These are phyloP conservation scores for Vigna reflexopilosa DNA, from an alignment of 306 rosid genomes.

Conservation along the genomic window DNA sequence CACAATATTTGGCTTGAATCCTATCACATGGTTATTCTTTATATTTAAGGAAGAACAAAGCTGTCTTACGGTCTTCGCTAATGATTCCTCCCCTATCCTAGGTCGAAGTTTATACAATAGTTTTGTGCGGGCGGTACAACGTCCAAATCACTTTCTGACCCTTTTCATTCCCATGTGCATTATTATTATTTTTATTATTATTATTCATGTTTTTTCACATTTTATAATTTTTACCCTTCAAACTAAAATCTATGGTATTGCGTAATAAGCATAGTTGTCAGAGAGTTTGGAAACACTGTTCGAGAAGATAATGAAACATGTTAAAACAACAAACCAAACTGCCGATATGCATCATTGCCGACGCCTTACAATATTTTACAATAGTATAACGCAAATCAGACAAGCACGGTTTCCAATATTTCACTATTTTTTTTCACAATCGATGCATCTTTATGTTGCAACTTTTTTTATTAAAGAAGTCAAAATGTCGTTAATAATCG, in stretches of 20 bases:
- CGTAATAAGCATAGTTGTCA: conserved; percentile 36
- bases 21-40: conserved; percentile 40
- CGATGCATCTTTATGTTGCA: neutral
- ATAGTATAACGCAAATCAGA: neutral
- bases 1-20: conserved; percentile 36
- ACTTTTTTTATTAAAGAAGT: neutral
- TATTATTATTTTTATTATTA: neutral
- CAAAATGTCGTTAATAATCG: neutral
- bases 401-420: conserved; percentile 17
- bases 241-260: conserved; percentile 26
- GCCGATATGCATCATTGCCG: conserved; percentile 7
- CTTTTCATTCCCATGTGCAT: conserved; percentile 36
- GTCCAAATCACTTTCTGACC: conserved; percentile 47
- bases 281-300: conserved; percentile 45
- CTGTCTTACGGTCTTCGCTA: conserved; percentile 29
- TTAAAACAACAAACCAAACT: neutral
- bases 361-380: neutral
- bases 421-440: neutral
- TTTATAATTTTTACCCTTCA: conserved; percentile 12
- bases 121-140: conserved; percentile 44
- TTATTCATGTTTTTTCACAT: neutral
- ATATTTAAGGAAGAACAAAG: conserved; percentile 43
- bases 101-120: conserved; percentile 35
- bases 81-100: conserved; percentile 33
- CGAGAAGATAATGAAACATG: conserved; percentile 45